Evolutionary conservation across 2,329 filamentous ascomycete genomes (phyloP), one percentile per base, ranked within the genome.

Genomic region (Polytolypa hystricis): DNA sequence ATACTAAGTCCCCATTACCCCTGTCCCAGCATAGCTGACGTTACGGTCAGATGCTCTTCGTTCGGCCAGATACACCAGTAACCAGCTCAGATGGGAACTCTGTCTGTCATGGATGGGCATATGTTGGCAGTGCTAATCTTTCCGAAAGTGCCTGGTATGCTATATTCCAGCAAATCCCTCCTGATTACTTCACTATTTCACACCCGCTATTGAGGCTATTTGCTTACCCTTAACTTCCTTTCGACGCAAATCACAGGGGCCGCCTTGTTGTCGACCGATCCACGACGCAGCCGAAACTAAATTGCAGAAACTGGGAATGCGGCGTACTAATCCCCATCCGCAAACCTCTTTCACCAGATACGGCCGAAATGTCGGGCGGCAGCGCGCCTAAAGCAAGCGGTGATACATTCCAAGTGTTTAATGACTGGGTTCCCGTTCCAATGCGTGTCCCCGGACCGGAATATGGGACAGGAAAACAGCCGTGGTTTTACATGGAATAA

Each of bases 301-400:
- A 73, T 43, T 86, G 82, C 57, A 77, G 83, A 37, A 98, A 96
- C 57, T 96, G 89, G 87, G 91, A 96, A 61, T 94, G 86, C 53
- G 91, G 91, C 23, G 83, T 98, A 1, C 49, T 96, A 16, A 56
- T 95, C 27, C 77, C 79, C 7, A 65, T 82, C 16, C 49, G 45
- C 28, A 38, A 51, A 35, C n/a, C n/a, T n/a, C 43, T 9, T 17
- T 14, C 15, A 14, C 42, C 30, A 31, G 19, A 49, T 47, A 18
- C 29, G 39, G 30, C 9, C 23, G 32, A 42, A 43, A 41, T 20
- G 18, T 11, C 5, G 4, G 15, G 43, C 50, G 46, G 37, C 40
- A 41, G 30, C 15, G 38, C 31, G n/a, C 35, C 33, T 3, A 36
- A 48, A 11, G 42, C 45, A n/a, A 38, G 36, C 3, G 39, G 47